A percentile compares a stretch with the other conserved stretches of the same genome.
Conservation (phyloP, 345 rosid genomes). For the Pugionium dolabratum region DNA sequence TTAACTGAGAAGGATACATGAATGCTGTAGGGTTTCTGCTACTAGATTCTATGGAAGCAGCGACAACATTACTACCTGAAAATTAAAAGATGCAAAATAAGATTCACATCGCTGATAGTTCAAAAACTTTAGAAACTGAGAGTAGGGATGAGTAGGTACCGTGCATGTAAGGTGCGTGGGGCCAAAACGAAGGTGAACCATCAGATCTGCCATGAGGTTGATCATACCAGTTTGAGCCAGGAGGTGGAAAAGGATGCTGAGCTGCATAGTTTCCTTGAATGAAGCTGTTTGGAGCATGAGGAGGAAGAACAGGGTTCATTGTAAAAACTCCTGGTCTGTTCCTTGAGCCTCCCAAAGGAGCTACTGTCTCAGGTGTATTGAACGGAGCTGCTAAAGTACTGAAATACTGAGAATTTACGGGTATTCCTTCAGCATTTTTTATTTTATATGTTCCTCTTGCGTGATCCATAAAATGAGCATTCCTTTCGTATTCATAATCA, state of each 20-base stretch:
- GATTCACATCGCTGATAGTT: background rate
- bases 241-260: slow-evolving; percentile 58
- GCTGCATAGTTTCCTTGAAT: slow-evolving; percentile 61
- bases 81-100: slow-evolving; percentile 20
- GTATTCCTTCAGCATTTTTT: slow-evolving; percentile 61
- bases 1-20: slow-evolving; percentile 43
- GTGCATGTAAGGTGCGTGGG: slow-evolving; percentile 65
- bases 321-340: slow-evolving; percentile 57
- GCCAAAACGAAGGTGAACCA: slow-evolving; percentile 64
- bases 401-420: slow-evolving; percentile 38
- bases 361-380: slow-evolving; percentile 33
- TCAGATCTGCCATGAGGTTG: slow-evolving; percentile 45
- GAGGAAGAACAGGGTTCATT: slow-evolving; percentile 54
- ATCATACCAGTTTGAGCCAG: slow-evolving; percentile 45
- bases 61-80: slow-evolving; percentile 45
- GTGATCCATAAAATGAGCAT: slow-evolving; percentile 57
- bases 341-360: slow-evolving; percentile 52
- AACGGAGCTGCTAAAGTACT: slow-evolving; percentile 48
- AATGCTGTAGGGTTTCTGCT: slow-evolving; percentile 55
- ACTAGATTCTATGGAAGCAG: slow-evolving; percentile 57
- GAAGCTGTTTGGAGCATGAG: slow-evolving; percentile 51
- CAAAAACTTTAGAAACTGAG: background rate
- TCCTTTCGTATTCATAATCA: slow-evolving; percentile 58
- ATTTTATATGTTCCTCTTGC: slow-evolving; percentile 59
- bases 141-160: slow-evolving; percentile 44